These are phyloP conservation scores for Coccomyxa subellipsoidea DNA, from an alignment of 163 green algal species.

Conservation along the genomic window DNA sequence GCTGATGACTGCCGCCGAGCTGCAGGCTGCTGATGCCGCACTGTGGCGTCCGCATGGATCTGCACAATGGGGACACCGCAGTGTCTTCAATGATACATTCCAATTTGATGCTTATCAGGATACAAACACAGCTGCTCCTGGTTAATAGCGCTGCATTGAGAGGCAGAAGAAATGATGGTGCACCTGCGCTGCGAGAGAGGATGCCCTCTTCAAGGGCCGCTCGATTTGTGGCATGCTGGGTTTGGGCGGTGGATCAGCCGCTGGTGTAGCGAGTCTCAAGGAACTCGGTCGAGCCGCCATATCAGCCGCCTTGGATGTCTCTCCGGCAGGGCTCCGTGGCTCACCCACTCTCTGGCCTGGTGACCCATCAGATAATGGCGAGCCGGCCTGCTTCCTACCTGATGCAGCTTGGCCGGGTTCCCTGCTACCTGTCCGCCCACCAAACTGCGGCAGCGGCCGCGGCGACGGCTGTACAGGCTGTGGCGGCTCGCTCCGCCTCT, in stretches of 20 bases:
- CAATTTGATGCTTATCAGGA: no score
- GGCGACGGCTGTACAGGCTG: neutral
- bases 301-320: neutral
- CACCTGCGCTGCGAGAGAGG: neutral
- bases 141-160: neutral
- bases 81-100: no score
- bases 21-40: neutral
- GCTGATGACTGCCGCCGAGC: neutral
- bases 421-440: neutral
- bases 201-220: neutral
- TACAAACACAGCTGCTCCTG: neutral
- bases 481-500: neutral
- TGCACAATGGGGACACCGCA: neutral
- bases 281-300: neutral
- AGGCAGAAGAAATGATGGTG: neutral
- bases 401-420: neutral
- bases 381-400: neutral
- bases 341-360: neutral
- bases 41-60: slow-evolving; percentile 2
- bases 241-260: neutral
- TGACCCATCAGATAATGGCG: neutral
- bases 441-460: neutral
- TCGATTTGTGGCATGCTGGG: neutral
- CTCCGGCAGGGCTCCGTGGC: neutral
- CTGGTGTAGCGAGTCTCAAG: neutral